Conservation (phyloP, 495 filamentous ascomycete genomes). For the Penicillium daleae region DNA sequence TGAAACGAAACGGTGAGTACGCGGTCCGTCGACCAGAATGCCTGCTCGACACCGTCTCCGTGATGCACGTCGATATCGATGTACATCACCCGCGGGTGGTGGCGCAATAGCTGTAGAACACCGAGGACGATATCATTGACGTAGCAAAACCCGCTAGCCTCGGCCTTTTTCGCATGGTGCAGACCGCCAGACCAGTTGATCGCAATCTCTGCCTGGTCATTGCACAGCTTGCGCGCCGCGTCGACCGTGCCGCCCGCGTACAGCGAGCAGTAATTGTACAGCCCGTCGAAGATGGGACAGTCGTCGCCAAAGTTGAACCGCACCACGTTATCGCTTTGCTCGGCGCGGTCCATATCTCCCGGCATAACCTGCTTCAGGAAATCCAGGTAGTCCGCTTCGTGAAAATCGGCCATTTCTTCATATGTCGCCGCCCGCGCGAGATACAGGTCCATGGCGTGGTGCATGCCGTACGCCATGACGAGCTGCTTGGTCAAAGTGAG, state of each 20-base stretch:
- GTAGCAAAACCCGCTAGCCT: slow-evolving; percentile 96
- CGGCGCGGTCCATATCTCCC: slow-evolving; percentile 50
- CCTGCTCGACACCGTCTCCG: slow-evolving; percentile 95
- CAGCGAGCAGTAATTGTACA: slow-evolving; percentile 93
- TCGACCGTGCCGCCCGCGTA: slow-evolving; percentile 90
- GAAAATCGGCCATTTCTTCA: slow-evolving; percentile 87
- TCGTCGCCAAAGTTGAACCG: slow-evolving; percentile 89
- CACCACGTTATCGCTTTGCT: slow-evolving; percentile 45
- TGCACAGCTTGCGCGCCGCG: slow-evolving; percentile 86
- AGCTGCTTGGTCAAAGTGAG: slow-evolving; percentile 93
- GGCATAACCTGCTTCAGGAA: slow-evolving; percentile 63
- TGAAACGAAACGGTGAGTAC: slow-evolving; percentile 97
- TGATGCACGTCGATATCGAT: slow-evolving; percentile 99
- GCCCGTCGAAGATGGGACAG: slow-evolving; percentile 94
- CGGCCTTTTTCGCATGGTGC: slow-evolving; percentile 95
- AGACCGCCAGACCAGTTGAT: slow-evolving; percentile 99
- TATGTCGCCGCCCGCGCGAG: slow-evolving; percentile 77
- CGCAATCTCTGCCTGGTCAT: slow-evolving; percentile 87
- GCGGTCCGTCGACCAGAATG: slow-evolving; percentile 94
- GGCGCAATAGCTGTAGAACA: slow-evolving; percentile 84
- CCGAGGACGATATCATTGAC: slow-evolving; percentile 98
- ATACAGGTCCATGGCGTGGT: slow-evolving; percentile 94
- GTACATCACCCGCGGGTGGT: slow-evolving; percentile 91
- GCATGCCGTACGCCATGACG: slow-evolving; percentile 91
- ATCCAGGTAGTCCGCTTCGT: slow-evolving; percentile 85